Evolutionary conservation across 805 yeast species (phyloP), one percentile per base, ranked within the genome.

Genomic region (Candida boidinii): DNA sequence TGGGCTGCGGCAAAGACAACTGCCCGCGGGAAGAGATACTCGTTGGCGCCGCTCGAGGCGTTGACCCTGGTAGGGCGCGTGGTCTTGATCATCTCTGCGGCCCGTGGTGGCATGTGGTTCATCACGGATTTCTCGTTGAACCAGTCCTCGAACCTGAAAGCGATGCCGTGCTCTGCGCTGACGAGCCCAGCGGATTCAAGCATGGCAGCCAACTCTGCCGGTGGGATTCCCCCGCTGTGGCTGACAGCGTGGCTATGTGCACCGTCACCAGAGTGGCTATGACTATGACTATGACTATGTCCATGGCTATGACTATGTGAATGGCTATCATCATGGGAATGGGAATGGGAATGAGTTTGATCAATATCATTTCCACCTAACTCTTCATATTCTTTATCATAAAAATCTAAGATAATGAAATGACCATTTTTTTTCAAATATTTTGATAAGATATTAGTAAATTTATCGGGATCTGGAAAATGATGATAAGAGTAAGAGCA

Each of bases 401-500:
- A 61, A 35, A 64, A 61, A 36, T 65, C 70, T 16, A 58, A 33
- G 10, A 64, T 50, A 24, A 57, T 48, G 18, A 64, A 40, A 42
- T 48, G 44, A 2, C 69, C 70, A 3, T 53, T 54, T 1, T 51
- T 49, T 12, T 39, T 48, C 35, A 65, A 50, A 36, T 63, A 58
- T 5, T 52, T 41, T 7, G 52, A 48, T 36, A 65, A 42, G 35
- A 49, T 51, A 36, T 39, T 38, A 9, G 63, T 54, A 8, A 60
- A 53, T 3, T 42, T 44, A 14, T 46, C 43, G 31, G 57, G 52
- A 30, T 57, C 47, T 10, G 55, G 48, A 12, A 65, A 38, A 39
- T 65, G 70, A 38, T 65, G 70, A 38, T 54, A 63, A 2, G 66
- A 45, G 15, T 61, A 43, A 2, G 68, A 58, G 30, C 65, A 60